Evolutionary conservation across 352 stramenopile species (phyloP), one percentile per base, ranked within the genome.

Genomic region (Phytophthora foliorum): DNA sequence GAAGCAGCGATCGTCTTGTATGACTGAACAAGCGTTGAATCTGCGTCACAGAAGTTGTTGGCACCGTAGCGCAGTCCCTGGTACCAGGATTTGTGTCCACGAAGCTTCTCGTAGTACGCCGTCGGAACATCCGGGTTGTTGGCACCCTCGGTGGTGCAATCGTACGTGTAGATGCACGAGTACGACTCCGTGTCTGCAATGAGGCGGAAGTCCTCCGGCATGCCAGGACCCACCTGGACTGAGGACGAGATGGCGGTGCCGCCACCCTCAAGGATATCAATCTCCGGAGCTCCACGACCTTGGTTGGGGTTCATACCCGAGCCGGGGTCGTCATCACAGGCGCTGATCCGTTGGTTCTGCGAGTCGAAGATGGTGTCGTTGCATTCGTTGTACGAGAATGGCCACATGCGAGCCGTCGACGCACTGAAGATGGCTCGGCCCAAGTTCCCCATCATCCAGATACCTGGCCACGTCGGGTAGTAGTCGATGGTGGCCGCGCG

Each of bases 401-500:
- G 97, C 97, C 97, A 99, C 67, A 99, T 94, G n/a, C n/a, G n/a
- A n/a, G n/a, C 57, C 95, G 94, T 98, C 0, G 88, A 97, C 0
- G 82, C 89, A 56, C 94, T 96, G 74, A 98, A 99, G n/a, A 98
- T 98, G 10, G 96, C 94, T 38, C 97, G 76, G n/a, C 94, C 96
- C 13, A 99, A 75, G 80, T 99, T 98, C 7, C 97, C 97, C 54
- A 99, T 81, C 48, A 99, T 76, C 96, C 97, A 99, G 64, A 99
- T 92, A 9, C 96, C 96, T 0, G 97, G 97, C 97, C 97, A 99
- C 52, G 85, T 91, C 31, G 86, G 86, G 66, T 82, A 94, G 38
- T 70, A 83, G 41, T 68, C 63, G 22, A 65, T 70, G n/a, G 38
- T 68, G 22, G 53, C 45, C 8, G 62, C 55, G 19, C 60, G 59